phyloP scores from a whole-genome alignment of 805 yeast species.

The Candida montana region DNA sequence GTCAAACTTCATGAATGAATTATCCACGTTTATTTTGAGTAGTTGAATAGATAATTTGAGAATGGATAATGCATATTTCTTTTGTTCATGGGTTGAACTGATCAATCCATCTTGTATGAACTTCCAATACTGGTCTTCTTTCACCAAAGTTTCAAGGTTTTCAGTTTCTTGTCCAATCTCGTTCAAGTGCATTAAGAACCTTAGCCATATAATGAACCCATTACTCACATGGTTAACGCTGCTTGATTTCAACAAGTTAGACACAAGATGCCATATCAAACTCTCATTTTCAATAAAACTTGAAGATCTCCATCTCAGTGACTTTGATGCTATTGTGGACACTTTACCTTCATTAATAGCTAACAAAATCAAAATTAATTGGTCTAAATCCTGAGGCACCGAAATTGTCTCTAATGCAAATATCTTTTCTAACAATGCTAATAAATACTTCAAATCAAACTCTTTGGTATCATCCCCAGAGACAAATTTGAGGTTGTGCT shows the following conservation, averaged over 20 bases:
- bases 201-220: slow-evolving; percentile 51
- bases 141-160: slow-evolving; percentile 4
- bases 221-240: slow-evolving; percentile 31
- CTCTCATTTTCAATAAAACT: slow-evolving; percentile 15
- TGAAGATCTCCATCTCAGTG: slow-evolving; percentile 49
- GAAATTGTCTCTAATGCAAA: slow-evolving; percentile 6
- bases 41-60: slow-evolving; percentile 54
- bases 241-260: slow-evolving; percentile 28
- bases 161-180: slow-evolving; percentile 4
- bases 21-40: slow-evolving; percentile 29
- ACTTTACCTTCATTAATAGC: slow-evolving; percentile 34
- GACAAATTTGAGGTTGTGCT: neutral
- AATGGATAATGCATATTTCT: slow-evolving; percentile 64
- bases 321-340: slow-evolving; percentile 32
- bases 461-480: neutral
- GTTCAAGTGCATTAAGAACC: slow-evolving; percentile 36
- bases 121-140: slow-evolving; percentile 45
- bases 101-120: slow-evolving; percentile 51
- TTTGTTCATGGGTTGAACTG: slow-evolving; percentile 54
- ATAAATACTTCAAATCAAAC: neutral
- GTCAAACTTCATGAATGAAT: slow-evolving; percentile 21
- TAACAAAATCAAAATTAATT: slow-evolving; percentile 30
- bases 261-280: slow-evolving; percentile 44
- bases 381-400: slow-evolving; percentile 19
- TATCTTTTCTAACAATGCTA: neutral